Evolutionary conservation across 176 grass and related monocot genomes (phyloP).

Genomic region (bread wheat (Triticum aestivum)): IWGSC_CS_RefSeq_v2.1 NC_057803.1:676292230-676292729

Average conservation of each 20-base stretch:
- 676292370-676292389: slow-evolving; percentile 63
- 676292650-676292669: neutral
- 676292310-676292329: slow-evolving; percentile 39
- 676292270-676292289: slow-evolving; percentile 35
- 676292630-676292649: neutral
- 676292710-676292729: neutral
- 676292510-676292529: neutral
- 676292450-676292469: neutral
- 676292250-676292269: slow-evolving; percentile 39
- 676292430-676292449: too few relatives aligned
- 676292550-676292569: neutral
- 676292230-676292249: slow-evolving; percentile 40
- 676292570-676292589: neutral
- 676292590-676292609: neutral
- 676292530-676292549: neutral
- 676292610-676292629: neutral
- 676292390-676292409: neutral
- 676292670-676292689: neutral
- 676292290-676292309: slow-evolving; percentile 36
- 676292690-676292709: neutral
- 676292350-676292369: slow-evolving; percentile 62
- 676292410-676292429: neutral
- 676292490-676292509: neutral
- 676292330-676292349: slow-evolving; percentile 58
- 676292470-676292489: neutral